Evolutionary conservation across 768 basidiomycete genomes (phyloP).

Genomic region (Macrolepiota albuminosa): DNA sequence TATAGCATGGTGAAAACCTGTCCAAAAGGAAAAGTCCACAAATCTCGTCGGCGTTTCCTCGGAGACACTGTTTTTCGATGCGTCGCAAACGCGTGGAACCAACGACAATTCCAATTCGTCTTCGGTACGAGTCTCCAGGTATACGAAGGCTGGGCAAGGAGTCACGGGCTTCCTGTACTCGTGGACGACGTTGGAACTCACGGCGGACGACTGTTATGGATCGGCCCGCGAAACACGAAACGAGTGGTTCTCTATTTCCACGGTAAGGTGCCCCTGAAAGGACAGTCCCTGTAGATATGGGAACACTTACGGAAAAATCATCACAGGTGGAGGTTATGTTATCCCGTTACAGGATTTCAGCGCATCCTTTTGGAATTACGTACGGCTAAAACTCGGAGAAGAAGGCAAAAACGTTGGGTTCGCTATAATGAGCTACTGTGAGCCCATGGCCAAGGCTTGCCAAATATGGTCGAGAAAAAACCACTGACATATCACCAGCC

Average conservation of each 20-base stretch:
- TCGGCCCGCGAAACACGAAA: conserved; percentile 24
- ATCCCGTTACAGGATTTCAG: conserved; percentile 18
- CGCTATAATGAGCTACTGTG: conserved; percentile 22
- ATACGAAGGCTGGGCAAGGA: conserved; percentile 21
- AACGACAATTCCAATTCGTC: conserved; percentile 19
- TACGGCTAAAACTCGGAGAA: conserved; percentile 9
- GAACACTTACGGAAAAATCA: neutral
- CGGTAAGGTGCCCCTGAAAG: conserved; percentile 15
- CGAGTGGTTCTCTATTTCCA: conserved; percentile 28
- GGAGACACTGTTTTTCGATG: conserved; percentile 15
- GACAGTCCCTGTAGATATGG: neutral
- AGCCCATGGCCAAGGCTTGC: neutral
- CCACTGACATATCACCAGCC: conserved; percentile 7
- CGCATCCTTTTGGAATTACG: conserved; percentile 21
- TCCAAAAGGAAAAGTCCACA: conserved; percentile 15
- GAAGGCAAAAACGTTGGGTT: conserved; percentile 14
- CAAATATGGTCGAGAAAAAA: neutral
- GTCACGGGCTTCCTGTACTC: conserved; percentile 12
- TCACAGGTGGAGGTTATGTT: conserved; percentile 25
- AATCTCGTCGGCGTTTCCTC: conserved; percentile 18
- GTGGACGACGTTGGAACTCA: conserved; percentile 24
- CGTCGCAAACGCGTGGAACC: conserved; percentile 3
- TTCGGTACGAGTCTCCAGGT: conserved; percentile 16
- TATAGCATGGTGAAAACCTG: conserved; percentile 14
- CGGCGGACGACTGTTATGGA: conserved; percentile 27